Base-by-base conservation (phyloP, 495 filamentous ascomycete genomes). In the Hypoxylon cercidicola region DNA sequence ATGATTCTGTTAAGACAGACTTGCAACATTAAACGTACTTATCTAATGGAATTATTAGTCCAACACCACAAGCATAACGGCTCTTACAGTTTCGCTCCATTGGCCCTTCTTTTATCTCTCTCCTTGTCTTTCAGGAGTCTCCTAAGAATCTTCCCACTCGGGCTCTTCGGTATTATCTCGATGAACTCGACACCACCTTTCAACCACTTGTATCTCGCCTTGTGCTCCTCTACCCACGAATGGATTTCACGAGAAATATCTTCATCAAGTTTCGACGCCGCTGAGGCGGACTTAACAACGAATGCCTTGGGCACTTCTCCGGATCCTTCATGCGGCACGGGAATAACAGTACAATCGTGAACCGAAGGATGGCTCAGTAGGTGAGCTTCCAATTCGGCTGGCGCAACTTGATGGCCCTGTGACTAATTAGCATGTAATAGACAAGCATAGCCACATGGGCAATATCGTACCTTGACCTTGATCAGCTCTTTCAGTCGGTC, bases 401-500 rank as follows among this genome's bases (percentile, higher is more conserved):
- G 93, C 3, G 93, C 92, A 32, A 97, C 93, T 90, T 97, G 93
- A 35, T 90, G 79, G 50, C 90, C 93, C 90, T 94, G 9, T 3
- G 18, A 12, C 51, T 35, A 1, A 34, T 49, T 49, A 50, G 41
- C 41, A 9, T 37, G 2, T 37, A 9, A 9, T 37, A 37, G 13
- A n/a, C n/a, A 15, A 8, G 16, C 1, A 41, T 15, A 41, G 39
- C 18, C 19, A 13, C 18, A 40, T 11, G 40, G 51, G 25, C 49
- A 47, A 21, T 19, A 28, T 68, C 83, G 39, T 75, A 92, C 91
- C 86, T 96, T 96, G 68, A 93, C 89, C 76, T 97, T 97, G 78
- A 97, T 96, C 52, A 97, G 78, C 75, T 97, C 93, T 81, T 97
- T 97, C 69, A 97, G 88, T 1, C 93, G 86, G 71, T 97, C 93